A percentile compares a stretch with the other conserved stretches of the same genome.
Evolutionary conservation across 768 basidiomycete species (phyloP).

Genomic region (Lentinula sp.): DNA sequence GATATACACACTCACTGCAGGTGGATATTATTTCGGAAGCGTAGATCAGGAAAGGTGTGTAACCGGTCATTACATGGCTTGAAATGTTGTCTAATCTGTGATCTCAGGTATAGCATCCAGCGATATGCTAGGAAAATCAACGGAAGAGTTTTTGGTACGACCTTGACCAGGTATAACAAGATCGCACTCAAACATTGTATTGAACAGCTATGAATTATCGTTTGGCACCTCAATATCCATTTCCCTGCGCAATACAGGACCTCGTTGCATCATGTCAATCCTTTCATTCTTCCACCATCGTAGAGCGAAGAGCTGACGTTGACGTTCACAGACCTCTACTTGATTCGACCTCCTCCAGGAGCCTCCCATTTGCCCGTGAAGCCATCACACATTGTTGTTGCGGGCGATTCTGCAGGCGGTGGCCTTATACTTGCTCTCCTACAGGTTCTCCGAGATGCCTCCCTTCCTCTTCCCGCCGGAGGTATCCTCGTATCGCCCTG

Average conservation of each 20-base stretch:
- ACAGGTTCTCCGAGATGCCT: constrained; percentile 80
- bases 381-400: constrained; percentile 77
- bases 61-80: background rate
- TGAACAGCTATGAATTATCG: constrained; percentile 67
- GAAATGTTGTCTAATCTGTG: background rate
- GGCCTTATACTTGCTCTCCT: constrained; percentile 80
- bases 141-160: constrained; percentile 76
- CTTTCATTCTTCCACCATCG: background rate
- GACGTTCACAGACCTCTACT: constrained; percentile 61
- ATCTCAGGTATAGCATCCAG: constrained; percentile 64
- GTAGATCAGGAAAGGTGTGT: constrained; percentile 67
- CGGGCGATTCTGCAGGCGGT: constrained; percentile 93
- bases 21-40: constrained; percentile 83
- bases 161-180: background rate
- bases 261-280: constrained; percentile 76
- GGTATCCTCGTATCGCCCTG: constrained; percentile 90
- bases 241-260: constrained; percentile 91
- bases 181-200: background rate
- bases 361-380: constrained; percentile 75
- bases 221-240: constrained; percentile 95
- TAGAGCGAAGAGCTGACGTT: background rate
- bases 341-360: constrained; percentile 81
- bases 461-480: constrained; percentile 80
- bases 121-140: constrained; percentile 89
- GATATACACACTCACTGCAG: constrained; percentile 24